Conservation (phyloP, 257 asterid genomes). For the Osmanthus fragrans region DNA sequence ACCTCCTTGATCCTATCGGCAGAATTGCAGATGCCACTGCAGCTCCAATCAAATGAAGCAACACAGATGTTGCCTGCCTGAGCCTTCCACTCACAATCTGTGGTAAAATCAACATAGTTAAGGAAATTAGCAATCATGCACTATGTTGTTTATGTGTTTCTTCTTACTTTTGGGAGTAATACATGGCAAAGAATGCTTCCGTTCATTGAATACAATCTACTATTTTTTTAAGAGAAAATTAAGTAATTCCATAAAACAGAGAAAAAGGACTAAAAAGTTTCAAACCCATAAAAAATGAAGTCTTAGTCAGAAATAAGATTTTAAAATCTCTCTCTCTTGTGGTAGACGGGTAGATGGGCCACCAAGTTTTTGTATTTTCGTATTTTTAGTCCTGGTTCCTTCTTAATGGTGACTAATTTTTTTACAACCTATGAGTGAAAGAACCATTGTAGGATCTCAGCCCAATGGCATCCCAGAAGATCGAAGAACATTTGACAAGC, state of each 20-base stretch:
- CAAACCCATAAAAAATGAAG: too few relatives aligned
- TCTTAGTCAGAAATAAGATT: background rate
- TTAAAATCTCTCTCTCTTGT: background rate
- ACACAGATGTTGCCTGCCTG: constrained; percentile 29
- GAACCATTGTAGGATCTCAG: background rate
- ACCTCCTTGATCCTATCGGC: constrained; percentile 26
- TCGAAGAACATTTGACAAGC: background rate
- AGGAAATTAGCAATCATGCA: background rate
- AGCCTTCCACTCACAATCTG: constrained; percentile 31
- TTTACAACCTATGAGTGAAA: background rate
- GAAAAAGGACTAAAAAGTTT: background rate
- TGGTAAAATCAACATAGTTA: background rate
- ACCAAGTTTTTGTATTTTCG: background rate
- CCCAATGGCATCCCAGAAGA: background rate
- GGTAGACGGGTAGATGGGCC: background rate
- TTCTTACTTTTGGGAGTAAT: background rate
- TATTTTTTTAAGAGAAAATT: background rate
- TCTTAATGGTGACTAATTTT: background rate
- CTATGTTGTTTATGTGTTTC: background rate
- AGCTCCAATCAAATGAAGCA: constrained; percentile 28
- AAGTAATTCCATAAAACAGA: background rate
- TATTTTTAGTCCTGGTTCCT: background rate
- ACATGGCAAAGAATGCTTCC: background rate
- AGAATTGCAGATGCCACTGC: constrained; percentile 27
- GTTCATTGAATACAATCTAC: background rate